Base-by-base conservation (phyloP, 805 yeast genomes). In the Saturnispora besseyi region DNA sequence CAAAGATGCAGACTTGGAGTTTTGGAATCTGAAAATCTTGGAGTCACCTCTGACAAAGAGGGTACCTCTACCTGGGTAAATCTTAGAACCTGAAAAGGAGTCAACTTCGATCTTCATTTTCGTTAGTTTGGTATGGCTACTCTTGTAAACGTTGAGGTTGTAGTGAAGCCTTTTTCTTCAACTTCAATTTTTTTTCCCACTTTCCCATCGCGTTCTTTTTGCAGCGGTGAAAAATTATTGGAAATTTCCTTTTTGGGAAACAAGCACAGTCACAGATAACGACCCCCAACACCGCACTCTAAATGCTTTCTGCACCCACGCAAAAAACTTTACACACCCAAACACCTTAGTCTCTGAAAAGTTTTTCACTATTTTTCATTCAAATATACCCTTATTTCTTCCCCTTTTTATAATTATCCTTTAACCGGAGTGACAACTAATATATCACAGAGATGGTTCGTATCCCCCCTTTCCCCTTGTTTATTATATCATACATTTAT, bases 21-120 rank as follows among this genome's bases (percentile, higher is more conserved):
- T 82, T 76, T 86, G 95, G 93, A 93, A 93, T 84, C 99, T 90
- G 96, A 93, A 93, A 70, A 90, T 77, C 84, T 93, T 93, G 72
- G 98, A 90, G 88, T 93, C 99, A 69, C 98, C 98, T 79, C 99
- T 89, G 77, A 93, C 89, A 73, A 87, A 93, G 75, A 93, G 84
- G 73, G 95, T 88, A 78, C 99, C 98, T 83, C 97, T 88, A 79
- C 99, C 99, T 81, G 99, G 99, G 95, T 91, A 93, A 83, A 93
- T 91, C 81, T 91, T 93, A 71, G 91, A 77, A 76, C 99, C 99
- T 69, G 99, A 91, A 82, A 93, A 93, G 72, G 98, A 87, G 78
- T 93, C 98, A 80, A 91, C 79, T 86, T 93, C 99, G 78, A 93
- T 87, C 96, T 93, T 93, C 99, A 93, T 93, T 75, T 50, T 48